Conservation (phyloP, 164 flowering plant species). For the Chimonanthus salicifolius region DNA sequence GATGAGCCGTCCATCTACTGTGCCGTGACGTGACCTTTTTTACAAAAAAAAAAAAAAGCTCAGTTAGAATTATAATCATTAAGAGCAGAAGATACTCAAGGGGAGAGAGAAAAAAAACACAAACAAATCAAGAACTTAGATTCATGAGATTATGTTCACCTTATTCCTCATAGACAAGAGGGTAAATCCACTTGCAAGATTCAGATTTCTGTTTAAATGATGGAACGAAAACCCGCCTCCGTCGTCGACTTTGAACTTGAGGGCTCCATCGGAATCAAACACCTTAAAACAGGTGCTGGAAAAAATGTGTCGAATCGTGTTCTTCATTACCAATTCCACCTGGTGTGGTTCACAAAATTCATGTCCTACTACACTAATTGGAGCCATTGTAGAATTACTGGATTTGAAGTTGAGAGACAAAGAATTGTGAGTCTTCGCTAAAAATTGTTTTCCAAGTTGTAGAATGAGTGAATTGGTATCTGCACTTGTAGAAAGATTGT, state of each 20-base stretch:
- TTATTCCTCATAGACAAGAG: conserved; percentile 1
- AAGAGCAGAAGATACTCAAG: not conserved
- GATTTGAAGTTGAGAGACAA: no score
- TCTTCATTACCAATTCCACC: not conserved
- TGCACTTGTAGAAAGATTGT: no score
- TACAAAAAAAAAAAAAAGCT: not conserved
- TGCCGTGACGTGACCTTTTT: not conserved
- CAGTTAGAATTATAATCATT: not conserved
- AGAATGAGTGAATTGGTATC: no score
- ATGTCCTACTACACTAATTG: not conserved
- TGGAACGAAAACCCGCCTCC: not conserved
- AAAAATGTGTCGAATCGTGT: not conserved
- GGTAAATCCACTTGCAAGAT: not conserved
- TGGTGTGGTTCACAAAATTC: not conserved
- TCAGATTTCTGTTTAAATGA: not conserved
- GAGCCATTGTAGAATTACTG: not conserved
- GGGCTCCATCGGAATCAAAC: not conserved
- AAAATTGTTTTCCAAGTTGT: no score
- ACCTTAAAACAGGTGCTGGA: not conserved
- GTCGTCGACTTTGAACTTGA: not conserved
- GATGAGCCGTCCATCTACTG: not conserved
- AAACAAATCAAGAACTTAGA: no score
- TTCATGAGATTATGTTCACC: not conserved
- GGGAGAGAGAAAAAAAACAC: not conserved
- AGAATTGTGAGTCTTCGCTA: no score